Evolutionary conservation across 441 rosid species (phyloP), one percentile per base, ranked within the genome.

Genomic region (Gossypium aridum): DNA sequence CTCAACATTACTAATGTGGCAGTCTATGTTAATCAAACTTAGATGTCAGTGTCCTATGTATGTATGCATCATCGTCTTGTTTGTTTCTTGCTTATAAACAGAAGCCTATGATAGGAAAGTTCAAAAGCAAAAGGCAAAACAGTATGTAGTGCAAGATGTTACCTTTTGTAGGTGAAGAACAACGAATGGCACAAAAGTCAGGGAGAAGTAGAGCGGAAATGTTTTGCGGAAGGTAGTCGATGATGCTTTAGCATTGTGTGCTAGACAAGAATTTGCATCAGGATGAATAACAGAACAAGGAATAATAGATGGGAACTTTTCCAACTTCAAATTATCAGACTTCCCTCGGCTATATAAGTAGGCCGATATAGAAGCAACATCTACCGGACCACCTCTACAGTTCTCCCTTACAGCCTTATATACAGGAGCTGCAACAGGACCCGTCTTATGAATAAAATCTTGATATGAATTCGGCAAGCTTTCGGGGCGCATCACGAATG

Each of bases 401-500:
- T 84, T 84, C 45, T 93, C 96, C 84, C 91, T 89, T n/a, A 93
- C 97, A 75, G 98, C 94, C 86, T 90, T 91, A 84, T 96, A 96
- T 5, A 88, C 92, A 74, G 98, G 96, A 13, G 78, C 83, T 43
- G 93, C 91, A 78, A 93, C 97, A 68, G 99, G 99, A 62, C 98
- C 98, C 14, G 97, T 96, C 83, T 92, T 93, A 84, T 93, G 98
- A 81, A 96, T 96, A 61, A 93, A 96, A 75, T 93, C 94, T 76
- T 81, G 93, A 85, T 96, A 96, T 71, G 98, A 83, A 82, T 90
- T 90, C 22, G 98, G 99, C 88, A 96, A 87, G 86, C 96, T 96
- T 85, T 96, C 99, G 3, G 99, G 98, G 56, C 91, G 98, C 99
- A 96, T 93, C 59, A 93, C 89, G 80, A 96, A 96, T 75, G 92